Base-by-base conservation (phyloP, 1,284 basidiomycete genomes). In the Tausonia pullulans region DNA sequence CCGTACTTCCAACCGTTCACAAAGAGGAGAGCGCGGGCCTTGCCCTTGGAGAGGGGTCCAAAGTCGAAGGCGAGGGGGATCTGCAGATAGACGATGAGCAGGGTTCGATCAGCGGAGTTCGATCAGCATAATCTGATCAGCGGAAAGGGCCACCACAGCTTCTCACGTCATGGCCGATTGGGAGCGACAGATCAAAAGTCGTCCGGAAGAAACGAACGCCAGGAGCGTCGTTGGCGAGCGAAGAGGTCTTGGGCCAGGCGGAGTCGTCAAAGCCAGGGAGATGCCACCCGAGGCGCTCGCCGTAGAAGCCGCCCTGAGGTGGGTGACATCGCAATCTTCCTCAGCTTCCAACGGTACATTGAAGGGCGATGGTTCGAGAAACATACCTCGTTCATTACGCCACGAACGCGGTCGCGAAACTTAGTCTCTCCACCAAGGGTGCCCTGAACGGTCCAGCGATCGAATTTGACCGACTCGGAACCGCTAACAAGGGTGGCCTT, bases 211-310 rank as follows among this genome's bases (percentile, higher is more conserved):
- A 82, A 56, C 70, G 72, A 44, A 81, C 80, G 13, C 81, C 80
- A 16, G 79, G 75, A 3, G 68, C 66, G 2, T 72, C 70, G 50
- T 78, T 75, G 27, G 79, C 79, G 2, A 64, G 69, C 8, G 74
- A 78, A 0, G 80, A 75, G 7, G 76, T 73, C n/a, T 67, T 62
- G 16, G 71, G 67, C 82, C 82, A 83, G 2, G 65, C 65, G 2
- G 75, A 71, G 63, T 80, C 79, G 63, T 81, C 72, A 68, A 80
- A 82, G 48, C 76, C 79, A 40, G 81, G 81, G 16, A 83, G 74
- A 68, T 83, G 81, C 81, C 68, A 70, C 3, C 68, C 68, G 44
- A 58, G 3, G 14, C 71, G 70, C 41, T 72, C 71, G 16, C 64
- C 68, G 10, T 61, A 53, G 11, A 72, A 60, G 0, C 71, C 71